Conservation (phyloP, 495 filamentous ascomycete species). For the Glarea lozoyensis region DNA sequence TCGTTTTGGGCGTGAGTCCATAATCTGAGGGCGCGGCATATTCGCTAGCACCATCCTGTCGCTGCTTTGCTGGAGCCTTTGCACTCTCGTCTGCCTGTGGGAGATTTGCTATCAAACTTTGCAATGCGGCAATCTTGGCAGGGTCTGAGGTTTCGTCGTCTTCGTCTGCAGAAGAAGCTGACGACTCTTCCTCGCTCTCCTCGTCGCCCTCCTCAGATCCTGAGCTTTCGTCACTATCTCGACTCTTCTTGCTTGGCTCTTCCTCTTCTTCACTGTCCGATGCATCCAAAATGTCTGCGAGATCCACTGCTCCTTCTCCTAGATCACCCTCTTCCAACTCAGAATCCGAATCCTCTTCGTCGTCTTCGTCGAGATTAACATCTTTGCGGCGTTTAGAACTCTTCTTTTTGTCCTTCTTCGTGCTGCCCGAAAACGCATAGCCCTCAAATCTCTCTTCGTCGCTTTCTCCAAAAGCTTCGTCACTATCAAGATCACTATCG, state of each 20-base stretch:
- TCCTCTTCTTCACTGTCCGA: constrained; percentile 37
- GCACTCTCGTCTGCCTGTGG: constrained; percentile 26
- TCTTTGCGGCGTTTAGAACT: constrained; percentile 19
- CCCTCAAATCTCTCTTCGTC: constrained; percentile 77
- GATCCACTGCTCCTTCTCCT: constrained; percentile 79
- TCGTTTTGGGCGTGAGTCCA: constrained; percentile 47
- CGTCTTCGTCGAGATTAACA: constrained; percentile 48
- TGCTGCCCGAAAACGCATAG: constrained; percentile 64
- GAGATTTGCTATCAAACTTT: constrained; percentile 64
- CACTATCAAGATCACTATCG: constrained; percentile 80
- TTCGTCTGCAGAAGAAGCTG: constrained; percentile 34
- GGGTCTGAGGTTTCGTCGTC: constrained; percentile 40
- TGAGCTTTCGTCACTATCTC: constrained; percentile 22
- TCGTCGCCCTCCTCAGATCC: constrained; percentile 41
- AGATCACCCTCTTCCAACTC: constrained; percentile 59
- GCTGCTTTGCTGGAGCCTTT: constrained; percentile 19
- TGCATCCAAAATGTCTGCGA: constrained; percentile 73
- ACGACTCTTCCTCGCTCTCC: constrained; percentile 33
- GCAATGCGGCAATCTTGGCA: constrained; percentile 56
- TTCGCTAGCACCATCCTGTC: constrained; percentile 32
- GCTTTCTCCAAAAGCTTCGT: constrained; percentile 86
- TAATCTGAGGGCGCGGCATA: constrained; percentile 47
- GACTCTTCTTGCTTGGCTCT: neutral
- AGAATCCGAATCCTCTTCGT: constrained; percentile 38
- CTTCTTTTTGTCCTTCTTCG: constrained; percentile 36